These are phyloP conservation scores for Suhomyces coccinellae DNA, from an alignment of 1,139 yeast genomes.

Conservation along the genomic window DNA sequence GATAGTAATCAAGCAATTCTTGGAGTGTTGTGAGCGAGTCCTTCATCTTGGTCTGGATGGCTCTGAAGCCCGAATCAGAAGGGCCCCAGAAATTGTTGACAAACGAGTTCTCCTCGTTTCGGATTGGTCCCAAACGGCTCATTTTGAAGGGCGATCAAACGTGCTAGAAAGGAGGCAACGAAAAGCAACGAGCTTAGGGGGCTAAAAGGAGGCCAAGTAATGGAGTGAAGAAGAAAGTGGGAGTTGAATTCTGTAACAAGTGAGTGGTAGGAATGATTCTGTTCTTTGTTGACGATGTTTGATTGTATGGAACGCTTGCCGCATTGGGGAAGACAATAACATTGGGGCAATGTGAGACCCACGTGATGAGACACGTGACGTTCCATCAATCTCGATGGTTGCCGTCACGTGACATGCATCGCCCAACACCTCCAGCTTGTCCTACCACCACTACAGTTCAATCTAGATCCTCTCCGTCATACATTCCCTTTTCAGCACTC, in stretches of 20 bases:
- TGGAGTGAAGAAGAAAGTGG: background rate
- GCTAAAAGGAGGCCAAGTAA: background rate
- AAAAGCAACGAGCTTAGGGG: background rate
- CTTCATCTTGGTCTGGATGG: slow-evolving; percentile 49
- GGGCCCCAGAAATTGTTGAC: slow-evolving; percentile 55
- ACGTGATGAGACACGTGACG: background rate
- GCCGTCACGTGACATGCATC: background rate
- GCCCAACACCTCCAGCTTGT: too few species aligned
- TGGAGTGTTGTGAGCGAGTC: slow-evolving; percentile 44
- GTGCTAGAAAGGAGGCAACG: background rate
- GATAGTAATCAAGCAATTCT: slow-evolving; percentile 46
- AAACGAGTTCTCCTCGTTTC: slow-evolving; percentile 25
- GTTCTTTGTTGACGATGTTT: slow-evolving; percentile 6
- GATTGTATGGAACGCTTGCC: slow-evolving; percentile 1
- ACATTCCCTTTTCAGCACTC: too few species aligned
- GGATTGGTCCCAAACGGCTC: slow-evolving; percentile 10
- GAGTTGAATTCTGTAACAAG: background rate
- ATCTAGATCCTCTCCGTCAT: too few species aligned
- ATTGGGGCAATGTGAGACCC: background rate
- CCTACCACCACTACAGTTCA: too few species aligned
- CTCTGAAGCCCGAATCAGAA: slow-evolving; percentile 49
- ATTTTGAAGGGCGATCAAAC: background rate
- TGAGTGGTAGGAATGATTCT: background rate
- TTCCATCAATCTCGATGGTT: background rate
- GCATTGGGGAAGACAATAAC: slow-evolving; percentile 2